These are phyloP conservation scores for Papilionanthe hybrid DNA, from an alignment of 116 monocot genomes.

Conservation along the genomic window DNA sequence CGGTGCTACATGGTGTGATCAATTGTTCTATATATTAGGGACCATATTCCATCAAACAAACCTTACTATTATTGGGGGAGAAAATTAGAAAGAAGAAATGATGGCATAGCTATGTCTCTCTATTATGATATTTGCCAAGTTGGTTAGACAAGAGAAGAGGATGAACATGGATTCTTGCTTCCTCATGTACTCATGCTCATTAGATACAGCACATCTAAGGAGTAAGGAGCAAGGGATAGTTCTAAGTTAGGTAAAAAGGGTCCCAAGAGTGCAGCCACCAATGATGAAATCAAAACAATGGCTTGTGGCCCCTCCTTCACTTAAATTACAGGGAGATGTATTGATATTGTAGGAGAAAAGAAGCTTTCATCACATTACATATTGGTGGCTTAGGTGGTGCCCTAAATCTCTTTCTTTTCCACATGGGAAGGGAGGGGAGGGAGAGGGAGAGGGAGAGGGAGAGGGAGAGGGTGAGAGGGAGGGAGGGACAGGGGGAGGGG, in stretches of 20 bases:
- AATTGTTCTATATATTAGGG: too few species aligned
- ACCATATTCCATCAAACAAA: too few species aligned
- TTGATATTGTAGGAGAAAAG: neutral
- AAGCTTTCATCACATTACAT: neutral
- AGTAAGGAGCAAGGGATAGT: too few species aligned
- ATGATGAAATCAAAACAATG: neutral
- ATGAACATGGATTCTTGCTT: neutral
- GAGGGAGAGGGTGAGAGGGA: neutral
- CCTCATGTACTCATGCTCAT: neutral
- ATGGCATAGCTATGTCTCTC: too few species aligned
- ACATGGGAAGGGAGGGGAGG: neutral
- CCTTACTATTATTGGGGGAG: too few species aligned
- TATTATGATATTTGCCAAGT: neutral
- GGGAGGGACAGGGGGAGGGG: neutral
- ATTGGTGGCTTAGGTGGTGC: neutral
- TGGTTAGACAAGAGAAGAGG: neutral
- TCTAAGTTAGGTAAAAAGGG: too few species aligned
- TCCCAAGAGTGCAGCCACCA: too few species aligned
- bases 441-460: neutral
- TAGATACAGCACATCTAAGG: neutral
- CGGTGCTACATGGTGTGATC: too few species aligned
- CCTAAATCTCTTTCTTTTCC: slow-evolving; percentile 2
- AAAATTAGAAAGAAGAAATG: too few species aligned
- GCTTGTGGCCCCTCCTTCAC: neutral
- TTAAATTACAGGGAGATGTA: neutral